Conservation (phyloP, 345 rosid species). For the Euclidium syriacum region DNA sequence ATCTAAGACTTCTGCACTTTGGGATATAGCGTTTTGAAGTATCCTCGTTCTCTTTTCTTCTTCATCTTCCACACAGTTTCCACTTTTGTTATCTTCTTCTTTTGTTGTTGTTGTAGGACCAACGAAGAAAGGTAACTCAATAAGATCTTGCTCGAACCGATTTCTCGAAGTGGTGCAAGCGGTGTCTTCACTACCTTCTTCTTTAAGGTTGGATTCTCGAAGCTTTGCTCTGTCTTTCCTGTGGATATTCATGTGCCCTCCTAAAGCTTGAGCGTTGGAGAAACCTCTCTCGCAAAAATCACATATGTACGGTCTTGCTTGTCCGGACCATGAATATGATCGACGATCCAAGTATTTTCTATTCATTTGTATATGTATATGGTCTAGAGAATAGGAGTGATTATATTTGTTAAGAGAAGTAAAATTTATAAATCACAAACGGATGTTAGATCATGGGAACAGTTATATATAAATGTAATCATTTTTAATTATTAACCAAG, state of each 20-base stretch:
- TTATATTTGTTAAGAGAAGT: not conserved
- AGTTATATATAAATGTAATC: not conserved
- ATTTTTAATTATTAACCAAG: not conserved
- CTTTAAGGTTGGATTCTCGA: slow-evolving; percentile 19
- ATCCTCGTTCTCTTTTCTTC: slow-evolving; percentile 9
- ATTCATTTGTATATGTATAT: slow-evolving; percentile 14
- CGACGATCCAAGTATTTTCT: slow-evolving; percentile 25
- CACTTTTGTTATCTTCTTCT: not conserved
- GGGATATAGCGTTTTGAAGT: slow-evolving; percentile 3
- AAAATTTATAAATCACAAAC: not conserved
- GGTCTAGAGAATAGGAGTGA: not conserved
- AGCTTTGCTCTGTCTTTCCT: slow-evolving; percentile 47
- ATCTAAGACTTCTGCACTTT: slow-evolving; percentile 26
- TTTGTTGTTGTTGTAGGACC: not conserved
- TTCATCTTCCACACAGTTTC: slow-evolving; percentile 2
- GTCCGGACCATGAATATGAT: slow-evolving; percentile 27
- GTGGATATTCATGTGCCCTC: slow-evolving; percentile 93
- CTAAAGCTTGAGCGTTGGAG: slow-evolving; percentile 90
- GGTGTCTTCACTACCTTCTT: slow-evolving; percentile 9
- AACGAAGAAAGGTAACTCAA: slow-evolving; percentile 19
- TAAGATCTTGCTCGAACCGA: slow-evolving; percentile 16
- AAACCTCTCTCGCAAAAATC: slow-evolving; percentile 82
- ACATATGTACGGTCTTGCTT: slow-evolving; percentile 52
- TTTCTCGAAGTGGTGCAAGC: slow-evolving; percentile 10
- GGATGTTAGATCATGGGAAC: not conserved